Percentiles rank a stretch among this genome's conserved stretches.
Evolutionary conservation across 257 asterid species (phyloP).

Genomic region (Fraxinus cuspidata): DNA sequence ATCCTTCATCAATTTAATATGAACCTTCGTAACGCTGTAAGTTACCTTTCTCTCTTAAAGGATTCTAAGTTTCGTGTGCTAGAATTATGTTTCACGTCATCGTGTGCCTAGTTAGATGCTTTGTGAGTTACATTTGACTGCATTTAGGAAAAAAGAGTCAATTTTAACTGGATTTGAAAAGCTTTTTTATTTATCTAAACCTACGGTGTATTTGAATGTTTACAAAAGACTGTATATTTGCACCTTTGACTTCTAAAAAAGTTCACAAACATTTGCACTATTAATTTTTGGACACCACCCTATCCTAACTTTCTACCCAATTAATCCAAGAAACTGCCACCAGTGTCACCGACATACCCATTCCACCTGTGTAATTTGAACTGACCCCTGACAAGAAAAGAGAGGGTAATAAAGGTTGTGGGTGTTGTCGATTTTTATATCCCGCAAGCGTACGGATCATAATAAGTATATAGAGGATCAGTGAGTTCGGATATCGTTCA

Average conservation of each 20-base stretch:
- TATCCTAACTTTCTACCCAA: too few relatives aligned
- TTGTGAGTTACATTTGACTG: neutral
- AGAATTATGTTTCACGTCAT: too few relatives aligned
- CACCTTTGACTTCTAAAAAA: too few relatives aligned
- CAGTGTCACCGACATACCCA: neutral
- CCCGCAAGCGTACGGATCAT: too few relatives aligned
- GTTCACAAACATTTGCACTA: neutral
- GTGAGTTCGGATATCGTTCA: too few relatives aligned
- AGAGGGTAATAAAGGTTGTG: neutral
- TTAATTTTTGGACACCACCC: neutral
- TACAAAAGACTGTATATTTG: too few relatives aligned
- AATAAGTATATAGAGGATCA: too few relatives aligned
- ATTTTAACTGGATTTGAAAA: neutral
- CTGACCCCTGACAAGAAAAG: neutral
- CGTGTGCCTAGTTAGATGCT: too few relatives aligned
- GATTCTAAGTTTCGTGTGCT: too few relatives aligned
- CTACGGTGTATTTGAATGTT: neutral
- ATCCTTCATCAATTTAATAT: conserved; percentile 46
- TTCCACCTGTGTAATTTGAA: neutral
- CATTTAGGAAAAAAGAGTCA: neutral
- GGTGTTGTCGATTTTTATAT: too few relatives aligned
- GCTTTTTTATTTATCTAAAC: neutral
- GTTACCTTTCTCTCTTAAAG: conserved; percentile 16
- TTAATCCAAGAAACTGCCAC: neutral
- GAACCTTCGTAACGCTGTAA: conserved; percentile 52